Evolutionary conservation across 352 stramenopile species (phyloP).

Genomic region (Phytophthora cajani): DNA sequence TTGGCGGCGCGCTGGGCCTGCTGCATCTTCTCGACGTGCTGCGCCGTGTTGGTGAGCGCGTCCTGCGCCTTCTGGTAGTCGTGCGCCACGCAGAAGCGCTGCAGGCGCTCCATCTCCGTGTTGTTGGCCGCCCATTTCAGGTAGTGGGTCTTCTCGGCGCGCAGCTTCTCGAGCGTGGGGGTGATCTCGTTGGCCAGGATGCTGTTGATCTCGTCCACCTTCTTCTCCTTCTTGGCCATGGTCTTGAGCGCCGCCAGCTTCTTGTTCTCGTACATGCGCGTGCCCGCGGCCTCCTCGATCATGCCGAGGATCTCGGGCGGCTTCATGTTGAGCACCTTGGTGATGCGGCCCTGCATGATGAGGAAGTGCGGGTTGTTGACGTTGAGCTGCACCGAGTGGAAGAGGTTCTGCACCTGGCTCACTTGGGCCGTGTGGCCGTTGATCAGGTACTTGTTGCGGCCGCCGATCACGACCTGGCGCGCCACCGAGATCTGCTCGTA

Average conservation of each 20-base stretch:
- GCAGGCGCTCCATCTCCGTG: slow-evolving; percentile 97
- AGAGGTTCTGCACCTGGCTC: slow-evolving; percentile 99
- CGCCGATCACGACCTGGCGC: slow-evolving; percentile 97
- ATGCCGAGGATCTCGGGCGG: slow-evolving; percentile 99
- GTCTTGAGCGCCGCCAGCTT: slow-evolving; percentile 98
- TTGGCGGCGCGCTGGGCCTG: slow-evolving; percentile 79
- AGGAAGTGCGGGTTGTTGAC: slow-evolving; percentile 99
- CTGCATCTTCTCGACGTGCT: slow-evolving; percentile 91
- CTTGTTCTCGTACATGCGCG: slow-evolving; percentile 99
- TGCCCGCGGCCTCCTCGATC: slow-evolving; percentile 99
- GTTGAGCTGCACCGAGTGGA: slow-evolving; percentile 99
- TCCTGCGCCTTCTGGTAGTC: slow-evolving; percentile 93
- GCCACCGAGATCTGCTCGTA: slow-evolving; percentile 99
- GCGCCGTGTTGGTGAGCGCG: slow-evolving; percentile 84
- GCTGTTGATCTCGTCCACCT: slow-evolving; percentile 99
- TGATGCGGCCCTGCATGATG: slow-evolving; percentile 99
- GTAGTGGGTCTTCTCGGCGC: slow-evolving; percentile 98
- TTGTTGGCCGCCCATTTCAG: slow-evolving; percentile 98
- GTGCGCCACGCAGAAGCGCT: slow-evolving; percentile 97
- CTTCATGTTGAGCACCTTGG: slow-evolving; percentile 99
- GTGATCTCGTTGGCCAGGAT: slow-evolving; percentile 99
- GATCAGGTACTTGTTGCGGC: slow-evolving; percentile 99
- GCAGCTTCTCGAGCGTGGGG: slow-evolving; percentile 97
- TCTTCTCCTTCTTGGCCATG: slow-evolving; percentile 99
- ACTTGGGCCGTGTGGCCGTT: slow-evolving; percentile 98